A percentile compares a stretch with the other conserved stretches of the same genome.
Conservation (phyloP, 2,329 filamentous ascomycete species). For the Xylaria sp. region DNA sequence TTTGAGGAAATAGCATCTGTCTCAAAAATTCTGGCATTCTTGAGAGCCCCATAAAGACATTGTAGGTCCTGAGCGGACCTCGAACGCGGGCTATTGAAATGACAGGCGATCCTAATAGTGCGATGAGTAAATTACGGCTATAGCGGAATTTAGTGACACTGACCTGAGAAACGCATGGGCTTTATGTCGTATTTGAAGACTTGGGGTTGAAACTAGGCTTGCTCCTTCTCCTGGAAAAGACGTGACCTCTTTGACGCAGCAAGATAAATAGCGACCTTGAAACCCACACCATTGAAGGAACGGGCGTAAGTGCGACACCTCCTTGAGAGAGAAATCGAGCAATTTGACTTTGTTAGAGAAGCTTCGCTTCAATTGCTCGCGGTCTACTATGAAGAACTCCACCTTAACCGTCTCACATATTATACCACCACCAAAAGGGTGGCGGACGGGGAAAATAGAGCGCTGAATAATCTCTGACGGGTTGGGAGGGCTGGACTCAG, state of each 20-base stretch:
- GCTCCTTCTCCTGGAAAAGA: constrained; percentile 39
- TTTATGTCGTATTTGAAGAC: constrained; percentile 47
- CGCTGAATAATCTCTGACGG: constrained; percentile 7
- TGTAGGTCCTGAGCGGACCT: constrained; percentile 21
- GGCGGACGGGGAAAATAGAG: constrained; percentile 46
- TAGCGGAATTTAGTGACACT: background rate
- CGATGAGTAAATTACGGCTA: constrained; percentile 4
- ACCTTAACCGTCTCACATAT: constrained; percentile 16
- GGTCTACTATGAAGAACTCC: constrained; percentile 53
- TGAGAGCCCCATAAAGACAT: constrained; percentile 44
- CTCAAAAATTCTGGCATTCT: constrained; percentile 45
- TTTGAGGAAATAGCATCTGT: constrained; percentile 40
- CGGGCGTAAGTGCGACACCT: constrained; percentile 47
- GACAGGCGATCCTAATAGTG: constrained; percentile 45
- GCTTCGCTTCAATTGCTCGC: constrained; percentile 42
- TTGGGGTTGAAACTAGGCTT: constrained; percentile 39
- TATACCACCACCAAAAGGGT: constrained; percentile 36
- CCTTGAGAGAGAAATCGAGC: constrained; percentile 53
- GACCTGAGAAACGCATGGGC: constrained; percentile 52
- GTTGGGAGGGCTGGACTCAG: background rate
- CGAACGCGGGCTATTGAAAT: constrained; percentile 46
- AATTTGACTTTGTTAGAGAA: constrained; percentile 50
- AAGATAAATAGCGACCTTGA: constrained; percentile 50
- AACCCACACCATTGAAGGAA: constrained; percentile 53
- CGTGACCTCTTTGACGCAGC: constrained; percentile 50